phyloP scores from a whole-genome alignment of 2,329 filamentous ascomycete species.

The Bipolaris zeicola region DNA sequence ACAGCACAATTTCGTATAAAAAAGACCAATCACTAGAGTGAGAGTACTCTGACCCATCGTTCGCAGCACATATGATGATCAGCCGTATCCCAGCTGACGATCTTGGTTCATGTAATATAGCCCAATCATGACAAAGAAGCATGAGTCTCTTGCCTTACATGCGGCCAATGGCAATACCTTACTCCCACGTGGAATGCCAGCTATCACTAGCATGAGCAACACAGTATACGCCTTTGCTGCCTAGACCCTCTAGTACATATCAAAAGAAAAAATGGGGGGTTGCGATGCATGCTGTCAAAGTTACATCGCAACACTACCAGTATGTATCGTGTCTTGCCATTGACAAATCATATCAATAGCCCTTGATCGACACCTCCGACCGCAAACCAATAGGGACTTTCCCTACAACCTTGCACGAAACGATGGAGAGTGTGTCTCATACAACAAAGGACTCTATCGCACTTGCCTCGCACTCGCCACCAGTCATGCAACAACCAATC shows the following conservation, averaged over 20 bases:
- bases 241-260: background rate
- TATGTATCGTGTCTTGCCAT: background rate
- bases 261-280: background rate
- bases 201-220: background rate
- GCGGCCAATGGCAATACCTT: background rate
- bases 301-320: background rate
- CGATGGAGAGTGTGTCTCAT: background rate
- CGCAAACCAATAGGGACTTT: background rate
- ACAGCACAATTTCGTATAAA: background rate
- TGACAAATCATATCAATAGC: background rate
- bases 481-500: slow-evolving; percentile 2
- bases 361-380: no score
- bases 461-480: background rate
- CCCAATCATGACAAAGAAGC: background rate
- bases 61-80: background rate
- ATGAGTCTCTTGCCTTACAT: background rate
- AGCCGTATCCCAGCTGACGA: background rate
- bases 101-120: background rate
- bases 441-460: background rate
- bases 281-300: background rate
- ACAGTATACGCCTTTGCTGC: background rate
- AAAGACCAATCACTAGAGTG: background rate
- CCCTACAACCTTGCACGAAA: background rate
- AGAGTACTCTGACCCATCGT: background rate
- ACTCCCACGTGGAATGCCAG: background rate